Conservation (phyloP, 331 rosid species). For the Rhamnella rubrinervis region DNA sequence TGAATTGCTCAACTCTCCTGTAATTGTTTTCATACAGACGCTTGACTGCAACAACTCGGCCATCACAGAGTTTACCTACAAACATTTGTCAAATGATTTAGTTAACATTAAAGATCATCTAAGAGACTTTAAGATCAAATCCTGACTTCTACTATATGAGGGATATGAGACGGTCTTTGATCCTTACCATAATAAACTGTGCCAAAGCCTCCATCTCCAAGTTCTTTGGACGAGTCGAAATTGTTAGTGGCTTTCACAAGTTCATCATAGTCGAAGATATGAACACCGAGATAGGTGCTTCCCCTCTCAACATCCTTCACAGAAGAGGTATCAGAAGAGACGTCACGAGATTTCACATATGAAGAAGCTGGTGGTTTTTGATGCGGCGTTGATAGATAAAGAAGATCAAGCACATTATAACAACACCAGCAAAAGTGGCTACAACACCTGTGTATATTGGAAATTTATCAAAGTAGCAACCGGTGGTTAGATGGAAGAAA, state of each 20-base stretch:
- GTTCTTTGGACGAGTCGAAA: conserved; percentile 62
- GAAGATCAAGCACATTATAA: neutral
- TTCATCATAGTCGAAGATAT: conserved; percentile 55
- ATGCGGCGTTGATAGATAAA: conserved; percentile 20
- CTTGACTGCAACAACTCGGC: conserved; percentile 79
- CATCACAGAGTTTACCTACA: conserved; percentile 66
- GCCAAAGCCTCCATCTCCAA: conserved; percentile 95
- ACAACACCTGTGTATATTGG: conserved; percentile 25
- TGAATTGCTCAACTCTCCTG: conserved; percentile 77
- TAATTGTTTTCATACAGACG: conserved; percentile 74
- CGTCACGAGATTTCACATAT: conserved; percentile 30
- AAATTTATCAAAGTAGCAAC: neutral
- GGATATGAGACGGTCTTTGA: neutral
- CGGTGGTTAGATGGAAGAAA: neutral
- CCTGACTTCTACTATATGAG: no score
- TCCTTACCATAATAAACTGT: conserved; percentile 76
- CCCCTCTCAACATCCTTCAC: conserved; percentile 45
- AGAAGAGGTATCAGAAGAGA: conserved; percentile 37
- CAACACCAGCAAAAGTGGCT: conserved; percentile 5
- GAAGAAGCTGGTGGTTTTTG: conserved; percentile 33
- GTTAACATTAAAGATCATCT: neutral
- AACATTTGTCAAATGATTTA: neutral
- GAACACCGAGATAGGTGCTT: conserved; percentile 50
- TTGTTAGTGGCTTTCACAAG: conserved; percentile 72
- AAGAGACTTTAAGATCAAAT: neutral